A percentile compares a stretch with the other conserved stretches of the same genome.
phyloP scores from a whole-genome alignment of 805 yeast genomes.

The Lachancea sp. region DNA sequence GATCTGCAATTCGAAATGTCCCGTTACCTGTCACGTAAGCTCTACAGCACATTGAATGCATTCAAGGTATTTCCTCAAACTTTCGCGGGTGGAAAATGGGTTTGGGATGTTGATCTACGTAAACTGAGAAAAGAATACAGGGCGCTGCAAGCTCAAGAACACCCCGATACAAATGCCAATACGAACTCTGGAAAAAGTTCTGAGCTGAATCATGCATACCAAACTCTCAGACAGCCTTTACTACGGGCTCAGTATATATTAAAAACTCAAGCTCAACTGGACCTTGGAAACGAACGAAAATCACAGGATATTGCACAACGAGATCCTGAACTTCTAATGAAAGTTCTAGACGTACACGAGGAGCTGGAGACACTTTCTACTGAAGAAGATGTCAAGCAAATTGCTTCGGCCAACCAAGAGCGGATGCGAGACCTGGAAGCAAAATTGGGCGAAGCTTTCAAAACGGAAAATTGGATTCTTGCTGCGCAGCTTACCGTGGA shows the following conservation, averaged over 20 bases:
- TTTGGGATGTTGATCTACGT: constrained; percentile 53
- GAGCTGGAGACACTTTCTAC: constrained; percentile 58
- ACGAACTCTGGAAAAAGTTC: constrained; percentile 36
- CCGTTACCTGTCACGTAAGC: neutral
- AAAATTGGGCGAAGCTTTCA: constrained; percentile 42
- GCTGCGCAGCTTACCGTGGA: constrained; percentile 64
- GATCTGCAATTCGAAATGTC: too few species aligned
- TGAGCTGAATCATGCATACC: constrained; percentile 68
- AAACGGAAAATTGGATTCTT: constrained; percentile 42
- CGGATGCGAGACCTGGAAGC: constrained; percentile 45
- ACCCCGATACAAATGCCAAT: constrained; percentile 61
- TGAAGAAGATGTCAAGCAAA: constrained; percentile 49
- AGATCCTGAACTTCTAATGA: constrained; percentile 59
- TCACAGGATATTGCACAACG: constrained; percentile 39
- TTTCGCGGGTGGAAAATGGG: constrained; percentile 61
- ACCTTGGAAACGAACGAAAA: constrained; percentile 54
- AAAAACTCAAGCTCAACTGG: constrained; percentile 39
- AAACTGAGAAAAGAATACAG: constrained; percentile 70
- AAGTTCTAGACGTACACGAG: constrained; percentile 81
- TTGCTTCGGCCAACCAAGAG: constrained; percentile 50
- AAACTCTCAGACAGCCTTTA: constrained; percentile 63
- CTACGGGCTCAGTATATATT: constrained; percentile 59
- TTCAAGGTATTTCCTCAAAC: constrained; percentile 71
- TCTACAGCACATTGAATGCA: constrained; percentile 29
- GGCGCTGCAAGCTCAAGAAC: constrained; percentile 60